Percentiles rank a stretch among this genome's conserved stretches.
These are phyloP conservation scores for Pyronema omphalodes DNA, from an alignment of 495 filamentous ascomycete genomes.

Conservation along the genomic window DNA sequence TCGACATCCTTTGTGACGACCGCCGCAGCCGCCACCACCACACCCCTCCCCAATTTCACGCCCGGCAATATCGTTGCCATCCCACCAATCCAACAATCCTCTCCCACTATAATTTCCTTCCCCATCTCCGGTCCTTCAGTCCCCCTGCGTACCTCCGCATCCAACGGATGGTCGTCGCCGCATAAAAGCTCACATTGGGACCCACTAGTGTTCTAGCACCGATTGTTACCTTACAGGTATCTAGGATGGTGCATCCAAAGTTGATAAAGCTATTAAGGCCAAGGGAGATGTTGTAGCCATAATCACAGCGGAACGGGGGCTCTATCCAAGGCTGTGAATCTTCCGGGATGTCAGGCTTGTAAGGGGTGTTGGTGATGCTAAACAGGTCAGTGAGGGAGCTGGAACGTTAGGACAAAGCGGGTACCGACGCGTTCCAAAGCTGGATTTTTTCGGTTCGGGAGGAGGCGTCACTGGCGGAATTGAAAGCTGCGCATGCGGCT, in stretches of 20 bases:
- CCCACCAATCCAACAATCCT: slow-evolving; percentile 83
- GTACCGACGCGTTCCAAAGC: slow-evolving; percentile 55
- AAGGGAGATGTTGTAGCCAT: slow-evolving; percentile 53
- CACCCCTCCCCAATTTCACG: slow-evolving; percentile 58
- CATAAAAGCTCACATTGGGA: slow-evolving; percentile 56
- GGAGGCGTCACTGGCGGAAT: slow-evolving; percentile 35
- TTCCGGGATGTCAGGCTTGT: slow-evolving; percentile 43
- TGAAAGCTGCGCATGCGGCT: slow-evolving; percentile 42
- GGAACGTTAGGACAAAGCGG: background rate
- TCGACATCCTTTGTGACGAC: slow-evolving; percentile 74
- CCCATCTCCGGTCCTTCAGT: slow-evolving; percentile 57
- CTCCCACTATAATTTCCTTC: slow-evolving; percentile 55
- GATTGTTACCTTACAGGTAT: slow-evolving; percentile 59
- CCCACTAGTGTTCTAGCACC: slow-evolving; percentile 66
- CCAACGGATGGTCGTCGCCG: slow-evolving; percentile 58
- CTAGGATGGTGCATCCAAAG: slow-evolving; percentile 54
- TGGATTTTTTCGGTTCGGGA: slow-evolving; percentile 41
- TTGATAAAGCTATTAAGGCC: slow-evolving; percentile 59
- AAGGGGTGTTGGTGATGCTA: slow-evolving; percentile 37
- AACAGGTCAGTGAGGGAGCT: slow-evolving; percentile 36
- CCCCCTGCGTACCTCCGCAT: slow-evolving; percentile 55
- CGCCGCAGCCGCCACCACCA: slow-evolving; percentile 64
- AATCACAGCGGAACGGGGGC: slow-evolving; percentile 51
- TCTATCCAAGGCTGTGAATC: slow-evolving; percentile 50
- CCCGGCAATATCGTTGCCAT: slow-evolving; percentile 58